phyloP scores from a whole-genome alignment of 352 stramenopile genomes.

The Phytophthora fragariae region DNA sequence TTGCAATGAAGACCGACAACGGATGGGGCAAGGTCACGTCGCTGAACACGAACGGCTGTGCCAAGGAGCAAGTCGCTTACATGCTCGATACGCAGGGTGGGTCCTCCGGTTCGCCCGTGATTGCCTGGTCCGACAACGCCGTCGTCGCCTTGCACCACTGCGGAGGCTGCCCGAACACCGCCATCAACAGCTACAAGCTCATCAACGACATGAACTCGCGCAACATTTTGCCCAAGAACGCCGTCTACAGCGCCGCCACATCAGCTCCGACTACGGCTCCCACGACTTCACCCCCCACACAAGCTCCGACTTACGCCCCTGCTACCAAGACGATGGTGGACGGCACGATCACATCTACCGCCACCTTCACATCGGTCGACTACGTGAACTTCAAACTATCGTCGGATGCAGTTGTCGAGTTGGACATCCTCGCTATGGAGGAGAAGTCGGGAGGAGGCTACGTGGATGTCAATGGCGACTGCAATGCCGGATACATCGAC shows the following conservation, averaged over 20 bases:
- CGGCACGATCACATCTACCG: constrained; percentile 71
- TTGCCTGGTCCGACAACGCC: constrained; percentile 63
- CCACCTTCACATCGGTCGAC: constrained; percentile 63
- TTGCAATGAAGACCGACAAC: constrained; percentile 65
- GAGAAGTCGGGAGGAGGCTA: constrained; percentile 39
- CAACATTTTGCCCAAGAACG: constrained; percentile 54
- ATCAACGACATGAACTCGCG: constrained; percentile 52
- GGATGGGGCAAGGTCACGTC: constrained; percentile 58
- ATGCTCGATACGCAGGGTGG: constrained; percentile 73
- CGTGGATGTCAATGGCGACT: constrained; percentile 73
- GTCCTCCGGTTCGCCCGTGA: constrained; percentile 75
- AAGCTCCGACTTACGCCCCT: constrained; percentile 21
- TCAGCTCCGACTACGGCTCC: constrained; percentile 25
- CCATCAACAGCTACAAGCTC: constrained; percentile 75
- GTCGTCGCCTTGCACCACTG: constrained; percentile 85
- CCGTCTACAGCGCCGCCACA: constrained; percentile 35
- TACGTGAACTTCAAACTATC: constrained; percentile 70
- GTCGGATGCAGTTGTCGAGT: constrained; percentile 48
- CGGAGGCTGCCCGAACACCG: constrained; percentile 82
- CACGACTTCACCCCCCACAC: constrained; percentile 27
- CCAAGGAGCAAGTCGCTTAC: constrained; percentile 69
- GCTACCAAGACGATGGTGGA: constrained; percentile 48
- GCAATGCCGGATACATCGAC: constrained; percentile 75
- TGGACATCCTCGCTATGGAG: constrained; percentile 79
- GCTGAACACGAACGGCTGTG: constrained; percentile 51